Base-by-base conservation (phyloP, 2,329 filamentous ascomycete genomes). In the Claviceps maximensis region DNA sequence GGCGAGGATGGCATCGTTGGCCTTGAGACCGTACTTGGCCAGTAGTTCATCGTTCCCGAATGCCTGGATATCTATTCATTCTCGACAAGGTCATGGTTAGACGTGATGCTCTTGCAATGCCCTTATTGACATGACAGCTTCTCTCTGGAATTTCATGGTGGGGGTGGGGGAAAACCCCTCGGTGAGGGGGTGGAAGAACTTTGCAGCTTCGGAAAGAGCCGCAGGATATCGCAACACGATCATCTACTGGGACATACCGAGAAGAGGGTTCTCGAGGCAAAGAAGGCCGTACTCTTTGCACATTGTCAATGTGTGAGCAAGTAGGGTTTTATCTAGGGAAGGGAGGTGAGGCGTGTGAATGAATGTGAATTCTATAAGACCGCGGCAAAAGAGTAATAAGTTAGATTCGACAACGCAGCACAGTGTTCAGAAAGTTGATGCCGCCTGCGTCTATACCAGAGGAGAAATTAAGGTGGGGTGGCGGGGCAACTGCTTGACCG, bases 1-100 rank as follows among this genome's bases (percentile, higher is more conserved):
- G 53, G 91, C 91, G 56, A 98, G 87, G 69, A 98, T 96, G 63
- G 93, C 93, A 70, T 98, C 91, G 75, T 98, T 95, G 70, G 86
- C 79, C 78, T 98, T 96, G 64, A 98, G 79, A 55, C 75, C 83
- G 69, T 98, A 98, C 78, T 96, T 95, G 61, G 90, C 76, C 56
- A 98, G 86, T 53, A 97, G 83, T 31, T 82, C 83, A 62, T 90
- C 79, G 71, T 91, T 81, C 63, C 89, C 94, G 62, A 75, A 64
- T 63, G 86, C 93, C 74, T 96, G 91, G 70, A 98, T 98, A 69
- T 98, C 87, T 90, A 62, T 38, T 46, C 27, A 19, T 38, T 1
- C 31, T 25, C 31, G 48, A 42, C 12, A 27, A 31, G 25, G 5
- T n/a, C 19, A 17, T n/a, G 29, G 15, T 52, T 25, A 54, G 50